Conservation (phyloP, 148 eudicot genomes). For the Chenopodium formosanum region DNA sequence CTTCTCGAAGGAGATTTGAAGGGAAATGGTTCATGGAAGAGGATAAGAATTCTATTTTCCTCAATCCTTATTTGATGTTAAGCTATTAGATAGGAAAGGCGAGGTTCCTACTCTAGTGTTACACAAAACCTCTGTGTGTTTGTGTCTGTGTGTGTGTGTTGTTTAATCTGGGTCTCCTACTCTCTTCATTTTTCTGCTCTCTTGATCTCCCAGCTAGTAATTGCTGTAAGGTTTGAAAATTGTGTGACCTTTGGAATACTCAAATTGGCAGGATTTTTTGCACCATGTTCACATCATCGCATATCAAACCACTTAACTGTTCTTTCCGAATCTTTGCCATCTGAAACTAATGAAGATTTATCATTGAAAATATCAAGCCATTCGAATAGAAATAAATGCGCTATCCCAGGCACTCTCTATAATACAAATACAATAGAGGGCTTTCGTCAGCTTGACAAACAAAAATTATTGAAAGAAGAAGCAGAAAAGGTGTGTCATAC, state of each 20-base stretch:
- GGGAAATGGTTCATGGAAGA: neutral
- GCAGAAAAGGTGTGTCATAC: conserved; percentile 62
- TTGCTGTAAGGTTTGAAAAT: neutral
- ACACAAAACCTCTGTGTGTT: too few relatives aligned
- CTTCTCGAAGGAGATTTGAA: too few relatives aligned
- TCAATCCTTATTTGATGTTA: neutral
- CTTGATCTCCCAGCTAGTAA: neutral
- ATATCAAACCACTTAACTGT: conserved; percentile 78
- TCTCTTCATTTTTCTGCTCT: neutral
- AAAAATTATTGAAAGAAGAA: conserved; percentile 59
- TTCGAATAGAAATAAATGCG: conserved; percentile 76
- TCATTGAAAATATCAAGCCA: conserved; percentile 22
- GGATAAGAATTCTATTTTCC: neutral
- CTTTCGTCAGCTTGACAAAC: conserved; percentile 66
- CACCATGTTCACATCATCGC: conserved; percentile 69
- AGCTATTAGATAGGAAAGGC: neutral
- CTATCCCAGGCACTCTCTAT: conserved; percentile 73
- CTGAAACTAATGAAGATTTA: conserved; percentile 50
- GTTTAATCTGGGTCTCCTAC: too few relatives aligned
- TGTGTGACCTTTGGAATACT: neutral
- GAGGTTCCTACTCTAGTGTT: neutral
- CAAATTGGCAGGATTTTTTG: conserved; percentile 62
- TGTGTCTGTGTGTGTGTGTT: too few relatives aligned
- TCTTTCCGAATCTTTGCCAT: conserved; percentile 78
- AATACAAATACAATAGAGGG: conserved; percentile 85